A percentile compares a stretch with the other conserved stretches of the same genome.
These are phyloP conservation scores for Penicillium cataractarum DNA, from an alignment of 495 filamentous ascomycete species.

Conservation along the genomic window DNA sequence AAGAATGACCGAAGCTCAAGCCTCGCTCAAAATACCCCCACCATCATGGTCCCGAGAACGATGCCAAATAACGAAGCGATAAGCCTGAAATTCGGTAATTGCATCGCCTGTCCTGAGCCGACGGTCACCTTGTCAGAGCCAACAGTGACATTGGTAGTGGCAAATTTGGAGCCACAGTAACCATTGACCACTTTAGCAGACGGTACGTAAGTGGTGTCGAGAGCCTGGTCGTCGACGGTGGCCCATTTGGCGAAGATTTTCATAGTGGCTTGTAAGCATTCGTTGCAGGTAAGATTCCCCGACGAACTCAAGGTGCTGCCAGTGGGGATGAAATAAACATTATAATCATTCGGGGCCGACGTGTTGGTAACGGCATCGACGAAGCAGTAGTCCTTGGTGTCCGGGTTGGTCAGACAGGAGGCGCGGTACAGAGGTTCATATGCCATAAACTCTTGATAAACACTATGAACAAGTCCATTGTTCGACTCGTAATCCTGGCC, in stretches of 20 bases:
- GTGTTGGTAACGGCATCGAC: conserved; percentile 81
- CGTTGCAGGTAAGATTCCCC: conserved; percentile 65
- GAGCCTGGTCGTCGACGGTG: conserved; percentile 57
- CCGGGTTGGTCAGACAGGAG: conserved; percentile 66
- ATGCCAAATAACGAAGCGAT: conserved; percentile 9
- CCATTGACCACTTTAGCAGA: conserved; percentile 69
- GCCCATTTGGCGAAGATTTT: conserved; percentile 64
- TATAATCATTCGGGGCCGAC: conserved; percentile 65
- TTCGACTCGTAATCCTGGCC: conserved; percentile 64
- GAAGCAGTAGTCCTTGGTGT: conserved; percentile 60
- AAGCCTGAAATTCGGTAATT: conserved; percentile 6
- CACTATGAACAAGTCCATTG: conserved; percentile 71
- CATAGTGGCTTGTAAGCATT: conserved; percentile 75
- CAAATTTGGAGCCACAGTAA: conserved; percentile 65
- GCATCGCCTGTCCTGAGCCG: conserved; percentile 17
- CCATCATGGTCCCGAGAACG: conserved; percentile 5
- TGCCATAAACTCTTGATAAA: conserved; percentile 71
- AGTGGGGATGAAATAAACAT: conserved; percentile 83
- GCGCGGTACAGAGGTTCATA: conserved; percentile 80
- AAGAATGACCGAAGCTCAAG: neutral
- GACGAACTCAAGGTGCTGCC: conserved; percentile 65
- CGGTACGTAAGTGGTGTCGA: conserved; percentile 60
- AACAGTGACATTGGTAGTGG: conserved; percentile 59
- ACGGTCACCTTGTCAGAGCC: conserved; percentile 26
- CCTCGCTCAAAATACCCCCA: conserved; percentile 9